phyloP scores from a whole-genome alignment of 768 basidiomycete genomes.

The Calocera viscosa region DNA sequence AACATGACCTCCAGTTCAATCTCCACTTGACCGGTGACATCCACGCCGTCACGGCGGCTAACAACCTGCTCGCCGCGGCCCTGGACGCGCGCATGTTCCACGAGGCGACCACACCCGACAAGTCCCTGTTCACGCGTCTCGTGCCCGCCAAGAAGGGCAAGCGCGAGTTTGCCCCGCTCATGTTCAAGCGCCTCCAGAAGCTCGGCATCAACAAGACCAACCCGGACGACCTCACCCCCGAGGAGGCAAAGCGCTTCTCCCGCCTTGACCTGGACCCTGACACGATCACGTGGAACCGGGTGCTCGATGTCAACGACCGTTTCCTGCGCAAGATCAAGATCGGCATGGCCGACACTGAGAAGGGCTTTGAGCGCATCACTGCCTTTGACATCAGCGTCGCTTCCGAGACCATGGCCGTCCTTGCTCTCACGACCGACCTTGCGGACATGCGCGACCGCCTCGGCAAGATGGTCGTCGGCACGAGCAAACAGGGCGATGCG shows the following conservation, averaged over 20 bases:
- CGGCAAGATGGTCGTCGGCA: constrained; percentile 94
- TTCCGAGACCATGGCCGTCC: constrained; percentile 95
- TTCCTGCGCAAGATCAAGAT: constrained; percentile 90
- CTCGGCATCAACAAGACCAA: constrained; percentile 90
- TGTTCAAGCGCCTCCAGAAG: constrained; percentile 90
- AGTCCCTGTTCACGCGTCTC: constrained; percentile 83
- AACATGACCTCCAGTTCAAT: constrained; percentile 53
- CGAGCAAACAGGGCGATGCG: constrained; percentile 78
- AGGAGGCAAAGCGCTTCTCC: constrained; percentile 81
- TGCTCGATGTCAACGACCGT: constrained; percentile 91
- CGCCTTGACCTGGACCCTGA: constrained; percentile 81
- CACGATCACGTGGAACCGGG: constrained; percentile 97
- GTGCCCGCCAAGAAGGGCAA: constrained; percentile 89
- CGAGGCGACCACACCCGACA: constrained; percentile 89
- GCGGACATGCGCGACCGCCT: constrained; percentile 85
- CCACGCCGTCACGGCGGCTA: constrained; percentile 93
- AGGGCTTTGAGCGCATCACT: constrained; percentile 75
- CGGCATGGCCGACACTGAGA: constrained; percentile 80
- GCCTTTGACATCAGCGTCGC: constrained; percentile 97
- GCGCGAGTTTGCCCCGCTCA: constrained; percentile 87
- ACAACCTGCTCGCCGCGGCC: constrained; percentile 92
- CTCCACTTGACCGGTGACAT: constrained; percentile 94
- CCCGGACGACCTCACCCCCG: constrained; percentile 82
- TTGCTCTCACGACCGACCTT: constrained; percentile 78
- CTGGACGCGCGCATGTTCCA: constrained; percentile 97